Conservation (phyloP, 2,329 filamentous ascomycete species). For the Ophiosphaerella herpotricha region DNA sequence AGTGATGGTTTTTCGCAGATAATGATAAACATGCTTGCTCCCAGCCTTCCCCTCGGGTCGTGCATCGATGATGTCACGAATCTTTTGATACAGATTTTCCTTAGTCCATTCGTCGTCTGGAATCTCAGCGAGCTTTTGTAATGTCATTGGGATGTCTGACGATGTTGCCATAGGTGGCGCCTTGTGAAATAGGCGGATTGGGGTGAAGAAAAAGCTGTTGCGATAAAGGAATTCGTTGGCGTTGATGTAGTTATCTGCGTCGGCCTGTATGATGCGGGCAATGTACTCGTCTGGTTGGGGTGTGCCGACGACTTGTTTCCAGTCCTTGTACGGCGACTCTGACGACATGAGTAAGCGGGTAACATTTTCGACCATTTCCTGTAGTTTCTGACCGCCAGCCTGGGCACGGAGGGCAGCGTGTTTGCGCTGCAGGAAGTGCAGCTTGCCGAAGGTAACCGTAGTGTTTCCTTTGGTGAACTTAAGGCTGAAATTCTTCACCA, state of each 20-base stretch:
- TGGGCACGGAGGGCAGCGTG: slow-evolving; percentile 62
- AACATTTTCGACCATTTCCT: slow-evolving; percentile 45
- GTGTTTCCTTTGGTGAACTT: slow-evolving; percentile 93
- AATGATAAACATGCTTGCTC: slow-evolving; percentile 40
- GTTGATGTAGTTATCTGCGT: slow-evolving; percentile 63
- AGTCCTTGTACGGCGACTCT: slow-evolving; percentile 30
- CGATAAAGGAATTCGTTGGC: slow-evolving; percentile 60
- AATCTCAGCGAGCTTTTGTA: slow-evolving; percentile 22
- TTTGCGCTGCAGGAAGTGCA: slow-evolving; percentile 76
- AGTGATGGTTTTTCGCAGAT: slow-evolving; percentile 37
- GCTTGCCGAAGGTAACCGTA: slow-evolving; percentile 77
- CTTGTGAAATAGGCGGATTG: slow-evolving; percentile 23
- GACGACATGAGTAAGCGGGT: slow-evolving; percentile 34
- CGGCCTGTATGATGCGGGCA: slow-evolving; percentile 55
- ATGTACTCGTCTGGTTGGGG: slow-evolving; percentile 53
- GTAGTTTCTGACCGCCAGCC: slow-evolving; percentile 48
- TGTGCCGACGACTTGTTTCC: slow-evolving; percentile 27
- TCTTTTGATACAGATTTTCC: slow-evolving; percentile 29
- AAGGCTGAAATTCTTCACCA: slow-evolving; percentile 77
- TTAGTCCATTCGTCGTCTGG: slow-evolving; percentile 27
- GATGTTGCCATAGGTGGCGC: slow-evolving; percentile 11
- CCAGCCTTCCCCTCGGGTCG: slow-evolving; percentile 27
- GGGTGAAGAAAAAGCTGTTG: slow-evolving; percentile 63
- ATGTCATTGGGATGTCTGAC: slow-evolving; percentile 22
- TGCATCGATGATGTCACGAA: slow-evolving; percentile 34